These are phyloP conservation scores for Chaetomium sp. DNA, from an alignment of 2,329 filamentous ascomycete species.

Conservation along the genomic window DNA sequence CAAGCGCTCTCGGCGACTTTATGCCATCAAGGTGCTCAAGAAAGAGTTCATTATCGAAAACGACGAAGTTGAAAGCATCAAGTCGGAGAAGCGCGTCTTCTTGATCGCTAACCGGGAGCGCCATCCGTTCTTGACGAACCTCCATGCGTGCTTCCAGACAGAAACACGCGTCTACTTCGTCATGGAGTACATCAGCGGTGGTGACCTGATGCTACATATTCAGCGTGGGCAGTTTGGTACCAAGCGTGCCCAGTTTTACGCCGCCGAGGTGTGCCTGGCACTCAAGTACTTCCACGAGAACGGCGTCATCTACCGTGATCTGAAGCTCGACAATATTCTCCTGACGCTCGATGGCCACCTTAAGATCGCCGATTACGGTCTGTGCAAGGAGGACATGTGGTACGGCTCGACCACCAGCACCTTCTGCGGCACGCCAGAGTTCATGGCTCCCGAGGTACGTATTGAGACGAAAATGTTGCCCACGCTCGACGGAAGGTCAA, in stretches of 20 bases:
- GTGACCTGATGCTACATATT: conserved; percentile 98
- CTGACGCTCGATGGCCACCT: conserved; percentile 93
- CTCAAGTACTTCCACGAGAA: conserved; percentile 99
- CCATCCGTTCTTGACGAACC: conserved; percentile 88
- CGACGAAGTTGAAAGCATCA: conserved; percentile 95
- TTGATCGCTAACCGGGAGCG: conserved; percentile 94
- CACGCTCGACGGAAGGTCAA: neutral
- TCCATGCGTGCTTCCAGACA: conserved; percentile 98
- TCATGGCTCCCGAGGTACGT: conserved; percentile 93
- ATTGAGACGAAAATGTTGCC: neutral
- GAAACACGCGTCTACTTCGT: conserved; percentile 98
- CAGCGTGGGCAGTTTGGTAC: conserved; percentile 93
- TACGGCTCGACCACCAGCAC: conserved; percentile 94
- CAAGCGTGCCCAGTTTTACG: conserved; percentile 97
- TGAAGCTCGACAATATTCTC: conserved; percentile 90
- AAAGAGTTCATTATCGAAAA: conserved; percentile 99
- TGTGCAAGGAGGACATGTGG: conserved; percentile 99
- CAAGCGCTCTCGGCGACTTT: conserved; percentile 83
- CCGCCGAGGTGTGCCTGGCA: conserved; percentile 91
- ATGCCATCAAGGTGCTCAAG: conserved; percentile 98
- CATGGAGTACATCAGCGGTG: conserved; percentile 98
- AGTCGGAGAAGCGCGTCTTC: conserved; percentile 96
- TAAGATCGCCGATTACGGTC: conserved; percentile 96
- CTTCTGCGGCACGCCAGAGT: conserved; percentile 98
- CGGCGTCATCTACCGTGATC: conserved; percentile 94